Evolutionary conservation across 108 stramenopile genomes (phyloP).

Genomic region (Nitzschia sp.): DNA sequence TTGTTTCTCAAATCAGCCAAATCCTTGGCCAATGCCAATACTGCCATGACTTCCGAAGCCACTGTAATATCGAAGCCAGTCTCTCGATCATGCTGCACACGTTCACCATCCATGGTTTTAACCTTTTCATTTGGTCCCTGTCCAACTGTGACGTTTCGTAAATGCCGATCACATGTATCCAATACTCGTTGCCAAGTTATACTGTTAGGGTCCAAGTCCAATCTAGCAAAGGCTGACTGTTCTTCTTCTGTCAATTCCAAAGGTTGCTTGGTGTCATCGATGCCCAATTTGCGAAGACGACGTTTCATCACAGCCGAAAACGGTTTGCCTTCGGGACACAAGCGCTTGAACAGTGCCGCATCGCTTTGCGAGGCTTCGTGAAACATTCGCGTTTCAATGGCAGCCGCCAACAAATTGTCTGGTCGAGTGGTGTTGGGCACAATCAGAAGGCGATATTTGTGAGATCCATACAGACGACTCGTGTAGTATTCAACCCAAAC

Average conservation of each 20-base stretch:
- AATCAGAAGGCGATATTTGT: conserved; percentile 48
- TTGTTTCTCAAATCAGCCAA: conserved; percentile 91
- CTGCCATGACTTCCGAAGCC: conserved; percentile 98
- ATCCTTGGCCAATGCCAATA: conserved; percentile 90
- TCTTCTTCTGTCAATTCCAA: conserved; percentile 88
- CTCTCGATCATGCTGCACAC: conserved; percentile 70
- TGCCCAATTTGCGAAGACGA: conserved; percentile 90
- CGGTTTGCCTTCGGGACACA: conserved; percentile 67
- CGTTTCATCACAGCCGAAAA: conserved; percentile 81
- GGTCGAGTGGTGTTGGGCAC: conserved; percentile 67
- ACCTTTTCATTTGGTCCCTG: conserved; percentile 86
- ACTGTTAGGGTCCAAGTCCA: conserved; percentile 93
- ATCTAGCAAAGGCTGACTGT: conserved; percentile 74
- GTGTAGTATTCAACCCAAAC: too few relatives aligned
- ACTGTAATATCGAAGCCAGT: conserved; percentile 99
- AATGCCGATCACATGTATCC: conserved; percentile 97
- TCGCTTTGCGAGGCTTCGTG: conserved; percentile 93
- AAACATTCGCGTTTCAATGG: conserved; percentile 96
- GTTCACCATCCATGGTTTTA: conserved; percentile 56
- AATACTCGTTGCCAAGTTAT: conserved; percentile 98
- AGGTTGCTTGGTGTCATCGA: conserved; percentile 75
- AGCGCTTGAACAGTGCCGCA: conserved; percentile 88
- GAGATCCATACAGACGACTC: conserved; percentile 1
- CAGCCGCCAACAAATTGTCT: conserved; percentile 96
- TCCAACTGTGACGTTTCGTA: conserved; percentile 85